Conservation (phyloP, 441 rosid species). For the Croton laevigatus region DNA sequence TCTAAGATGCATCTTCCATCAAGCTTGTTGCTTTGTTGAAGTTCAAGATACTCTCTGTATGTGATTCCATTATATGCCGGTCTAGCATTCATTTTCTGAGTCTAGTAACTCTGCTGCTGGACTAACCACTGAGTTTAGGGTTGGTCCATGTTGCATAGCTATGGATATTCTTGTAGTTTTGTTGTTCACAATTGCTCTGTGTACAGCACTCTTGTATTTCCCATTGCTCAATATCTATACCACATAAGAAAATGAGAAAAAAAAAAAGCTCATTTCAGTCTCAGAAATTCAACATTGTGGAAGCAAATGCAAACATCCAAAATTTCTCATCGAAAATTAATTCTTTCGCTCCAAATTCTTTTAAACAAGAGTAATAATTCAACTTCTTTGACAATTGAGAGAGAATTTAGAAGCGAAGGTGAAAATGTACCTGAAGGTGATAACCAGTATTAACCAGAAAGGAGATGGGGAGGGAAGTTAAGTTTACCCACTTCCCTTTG, state of each 20-base stretch:
- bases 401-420: background rate
- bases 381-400: too few species aligned
- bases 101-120: conserved; percentile 37
- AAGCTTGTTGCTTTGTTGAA: conserved; percentile 43
- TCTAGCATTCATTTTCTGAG: background rate
- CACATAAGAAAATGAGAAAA: too few species aligned
- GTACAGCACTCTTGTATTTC: conserved; percentile 47
- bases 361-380: too few species aligned
- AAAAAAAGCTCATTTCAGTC: too few species aligned
- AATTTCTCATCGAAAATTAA: too few species aligned
- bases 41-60: conserved; percentile 36
- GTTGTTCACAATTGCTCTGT: conserved; percentile 47
- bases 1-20: conserved; percentile 39
- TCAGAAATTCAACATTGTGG: too few species aligned
- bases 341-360: too few species aligned
- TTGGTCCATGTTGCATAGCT: conserved; percentile 39
- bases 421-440: conserved; percentile 42
- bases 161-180: conserved; percentile 36
- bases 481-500: conserved; percentile 33
- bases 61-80: conserved; percentile 35
- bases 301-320: too few species aligned
- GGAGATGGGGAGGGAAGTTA: conserved; percentile 31
- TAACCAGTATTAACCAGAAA: conserved; percentile 45
- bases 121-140: conserved; percentile 36
- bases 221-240: conserved; percentile 44